Evolutionary conservation across 805 yeast genomes (phyloP), one percentile per base, ranked within the genome.

Genomic region (Ogataea naganishii): DNA sequence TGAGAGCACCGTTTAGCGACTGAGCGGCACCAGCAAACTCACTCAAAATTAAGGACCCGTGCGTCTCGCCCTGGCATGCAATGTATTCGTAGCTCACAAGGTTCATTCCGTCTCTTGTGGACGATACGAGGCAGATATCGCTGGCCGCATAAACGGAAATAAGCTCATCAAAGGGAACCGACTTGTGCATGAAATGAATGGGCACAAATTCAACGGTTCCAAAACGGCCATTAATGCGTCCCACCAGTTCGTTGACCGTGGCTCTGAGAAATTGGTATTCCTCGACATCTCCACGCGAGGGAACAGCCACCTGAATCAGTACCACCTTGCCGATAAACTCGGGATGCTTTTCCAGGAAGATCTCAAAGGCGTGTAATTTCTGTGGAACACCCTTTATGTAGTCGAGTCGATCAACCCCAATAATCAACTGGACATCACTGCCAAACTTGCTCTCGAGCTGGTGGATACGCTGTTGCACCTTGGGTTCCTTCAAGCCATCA

Each of bases 11-110:
- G 49, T 92, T 89, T 39, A 92, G 64, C 1, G 94, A 81, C 59
- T 92, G 99, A 1, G 98, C 97, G n/a, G 98, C 98, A 28, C 99
- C 99, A 0, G 98, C 92, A 60, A 92, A 92, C 59, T 92, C 99
- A 24, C 94, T 80, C 38, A 92, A 56, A 28, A 92, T 82, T 43
- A 92, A 65, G 3, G 86, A 75, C 7, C 99, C 99, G 39, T 85
- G 77, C 37, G 75, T 75, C 27, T 78, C 77, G 38, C 76, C 71
- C 58, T 92, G 98, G 50, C 97, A 89, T 1, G 97, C 96, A 46
- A 92, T 85, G 56, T 92, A 92, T 59, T 92, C 99, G 53, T 85
- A 94, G 31, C 89, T 75, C 25, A 94, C 98, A 47, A 92, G 69
- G 53, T 92, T 92, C 99, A 92, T 92, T 45, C 99, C 99, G 53